These are phyloP conservation scores for Leucaena leucocephala DNA, from an alignment of 306 rosid species.

Conservation along the genomic window DNA sequence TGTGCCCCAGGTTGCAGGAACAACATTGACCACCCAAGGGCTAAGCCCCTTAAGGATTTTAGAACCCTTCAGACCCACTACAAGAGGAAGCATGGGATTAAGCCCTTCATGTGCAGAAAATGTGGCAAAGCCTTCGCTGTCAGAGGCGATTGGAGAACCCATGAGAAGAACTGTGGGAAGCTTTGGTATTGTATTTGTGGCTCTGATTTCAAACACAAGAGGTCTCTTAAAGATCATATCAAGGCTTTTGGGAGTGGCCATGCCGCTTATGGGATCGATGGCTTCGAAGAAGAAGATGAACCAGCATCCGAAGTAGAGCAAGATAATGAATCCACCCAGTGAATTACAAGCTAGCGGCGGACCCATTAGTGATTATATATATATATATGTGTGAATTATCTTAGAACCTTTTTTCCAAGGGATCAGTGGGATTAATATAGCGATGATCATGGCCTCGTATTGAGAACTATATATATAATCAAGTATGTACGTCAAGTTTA, in stretches of 20 bases:
- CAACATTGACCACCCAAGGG: conserved; percentile 92
- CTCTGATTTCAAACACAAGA: conserved; percentile 94
- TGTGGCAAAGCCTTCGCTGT: conserved; percentile 97
- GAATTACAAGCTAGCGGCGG: background rate
- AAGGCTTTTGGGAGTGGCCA: conserved; percentile 92
- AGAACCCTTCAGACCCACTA: conserved; percentile 96
- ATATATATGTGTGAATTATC: conserved; percentile 34
- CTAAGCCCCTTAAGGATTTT: conserved; percentile 91
- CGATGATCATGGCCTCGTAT: conserved; percentile 31
- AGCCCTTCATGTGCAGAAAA: conserved; percentile 94
- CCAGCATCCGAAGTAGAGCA: conserved; percentile 98
- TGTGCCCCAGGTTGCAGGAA: conserved; percentile 95
- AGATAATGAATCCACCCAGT: conserved; percentile 71
- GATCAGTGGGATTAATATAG: conserved; percentile 32
- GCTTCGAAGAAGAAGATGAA: conserved; percentile 87
- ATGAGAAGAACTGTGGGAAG: conserved; percentile 96
- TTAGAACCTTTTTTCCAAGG: conserved; percentile 34
- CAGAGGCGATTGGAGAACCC: conserved; percentile 96
- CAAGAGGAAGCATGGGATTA: conserved; percentile 95
- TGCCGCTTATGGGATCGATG: conserved; percentile 77
- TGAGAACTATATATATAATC: conserved; percentile 42
- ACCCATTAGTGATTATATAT: background rate
- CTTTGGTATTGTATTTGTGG: conserved; percentile 97
- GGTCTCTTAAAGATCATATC: conserved; percentile 91
- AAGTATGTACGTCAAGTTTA: conserved; percentile 23